Conservation (phyloP, 352 stramenopile genomes). For the Phytophthora sojae region DNA sequence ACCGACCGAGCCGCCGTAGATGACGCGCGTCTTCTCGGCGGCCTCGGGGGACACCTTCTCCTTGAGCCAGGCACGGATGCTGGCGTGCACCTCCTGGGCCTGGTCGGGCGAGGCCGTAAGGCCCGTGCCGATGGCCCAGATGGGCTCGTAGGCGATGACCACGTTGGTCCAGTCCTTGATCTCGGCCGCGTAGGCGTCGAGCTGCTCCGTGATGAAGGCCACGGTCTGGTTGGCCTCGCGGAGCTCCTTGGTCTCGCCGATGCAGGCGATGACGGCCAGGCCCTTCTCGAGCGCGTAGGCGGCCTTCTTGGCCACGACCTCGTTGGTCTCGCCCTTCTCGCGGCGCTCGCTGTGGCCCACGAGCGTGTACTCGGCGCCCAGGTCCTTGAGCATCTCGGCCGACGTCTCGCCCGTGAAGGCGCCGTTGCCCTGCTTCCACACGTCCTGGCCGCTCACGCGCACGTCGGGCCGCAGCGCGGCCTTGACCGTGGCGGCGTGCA, state of each 20-base stretch:
- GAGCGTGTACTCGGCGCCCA: slow-evolving; percentile 95
- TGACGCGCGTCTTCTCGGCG: slow-evolving; percentile 94
- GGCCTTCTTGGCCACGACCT: slow-evolving; percentile 94
- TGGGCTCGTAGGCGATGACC: slow-evolving; percentile 97
- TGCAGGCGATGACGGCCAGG: slow-evolving; percentile 96
- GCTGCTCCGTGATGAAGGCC: slow-evolving; percentile 93
- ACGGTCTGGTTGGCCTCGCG: slow-evolving; percentile 94
- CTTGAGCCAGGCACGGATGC: slow-evolving; percentile 94
- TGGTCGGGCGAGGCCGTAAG: slow-evolving; percentile 98
- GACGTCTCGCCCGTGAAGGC: slow-evolving; percentile 98
- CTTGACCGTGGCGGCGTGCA: slow-evolving; percentile 89
- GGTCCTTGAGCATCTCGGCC: slow-evolving; percentile 97
- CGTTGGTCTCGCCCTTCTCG: slow-evolving; percentile 92
- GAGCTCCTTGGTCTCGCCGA: slow-evolving; percentile 96
- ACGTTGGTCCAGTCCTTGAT: slow-evolving; percentile 95
- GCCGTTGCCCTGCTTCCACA: slow-evolving; percentile 95
- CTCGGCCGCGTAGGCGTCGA: slow-evolving; percentile 91
- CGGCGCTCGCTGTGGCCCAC: slow-evolving; percentile 97
- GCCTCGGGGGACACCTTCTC: slow-evolving; percentile 93
- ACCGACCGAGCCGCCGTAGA: slow-evolving; percentile 98
- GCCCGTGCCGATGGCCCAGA: slow-evolving; percentile 98
- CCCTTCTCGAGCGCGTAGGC: slow-evolving; percentile 94
- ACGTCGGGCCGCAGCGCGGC: slow-evolving; percentile 69
- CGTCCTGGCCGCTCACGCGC: slow-evolving; percentile 93
- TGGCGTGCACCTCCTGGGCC: slow-evolving; percentile 97